Evolutionary conservation across 441 rosid species (phyloP).

Genomic region (Gossypium davidsonii): DNA sequence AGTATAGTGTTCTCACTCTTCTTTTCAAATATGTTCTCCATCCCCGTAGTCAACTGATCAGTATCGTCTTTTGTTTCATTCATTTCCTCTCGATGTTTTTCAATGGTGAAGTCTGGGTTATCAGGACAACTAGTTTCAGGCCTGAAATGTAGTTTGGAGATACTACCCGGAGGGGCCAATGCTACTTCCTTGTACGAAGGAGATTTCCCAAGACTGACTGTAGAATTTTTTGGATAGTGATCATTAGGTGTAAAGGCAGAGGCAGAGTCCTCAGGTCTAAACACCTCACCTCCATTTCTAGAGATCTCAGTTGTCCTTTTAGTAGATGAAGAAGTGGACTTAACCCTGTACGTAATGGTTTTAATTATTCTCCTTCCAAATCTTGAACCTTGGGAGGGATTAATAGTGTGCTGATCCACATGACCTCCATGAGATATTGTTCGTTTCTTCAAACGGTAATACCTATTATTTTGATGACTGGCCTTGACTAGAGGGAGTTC

Average conservation of each 20-base stretch:
- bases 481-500: conserved; percentile 50
- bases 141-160: conserved; percentile 64
- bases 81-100: conserved; percentile 30
- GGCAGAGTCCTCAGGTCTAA: conserved; percentile 36
- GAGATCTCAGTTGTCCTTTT: conserved; percentile 39
- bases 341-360: conserved; percentile 80
- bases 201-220: conserved; percentile 73
- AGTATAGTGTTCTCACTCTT: conserved; percentile 28
- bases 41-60: conserved; percentile 19
- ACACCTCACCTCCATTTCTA: conserved; percentile 31
- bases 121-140: conserved; percentile 42
- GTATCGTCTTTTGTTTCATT: conserved; percentile 34
- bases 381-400: conserved; percentile 58
- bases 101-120: conserved; percentile 32
- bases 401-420: conserved; percentile 46
- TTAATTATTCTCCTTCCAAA: conserved; percentile 72
- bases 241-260: conserved; percentile 36
- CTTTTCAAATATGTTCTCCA: conserved; percentile 29
- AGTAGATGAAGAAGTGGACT: conserved; percentile 51
- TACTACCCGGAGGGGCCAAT: conserved; percentile 87
- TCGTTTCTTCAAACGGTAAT: conserved; percentile 66
- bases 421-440: conserved; percentile 59
- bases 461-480: conserved; percentile 54
- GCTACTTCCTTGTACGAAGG: conserved; percentile 98
- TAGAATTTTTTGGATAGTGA: conserved; percentile 37